Conservation (phyloP, 257 asterid species). For the Anisodus acutangulus region DNA sequence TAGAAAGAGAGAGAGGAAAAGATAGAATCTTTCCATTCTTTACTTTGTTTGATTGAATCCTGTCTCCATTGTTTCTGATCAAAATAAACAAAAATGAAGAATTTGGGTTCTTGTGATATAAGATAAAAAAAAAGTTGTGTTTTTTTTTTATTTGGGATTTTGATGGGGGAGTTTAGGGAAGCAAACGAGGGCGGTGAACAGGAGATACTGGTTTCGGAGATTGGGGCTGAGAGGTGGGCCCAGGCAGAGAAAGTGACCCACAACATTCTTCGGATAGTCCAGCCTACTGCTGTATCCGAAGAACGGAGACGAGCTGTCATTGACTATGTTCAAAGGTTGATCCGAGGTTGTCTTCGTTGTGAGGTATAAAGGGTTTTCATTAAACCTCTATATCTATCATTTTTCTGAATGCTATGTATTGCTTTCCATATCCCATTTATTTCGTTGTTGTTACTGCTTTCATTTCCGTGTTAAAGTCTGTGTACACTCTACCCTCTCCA, state of each 20-base stretch:
- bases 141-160: background rate
- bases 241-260: constrained; percentile 33
- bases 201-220: constrained; percentile 25
- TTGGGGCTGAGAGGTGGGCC: constrained; percentile 36
- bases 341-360: constrained; percentile 33
- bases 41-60: constrained; percentile 2
- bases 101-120: background rate
- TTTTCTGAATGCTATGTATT: too few species aligned
- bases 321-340: constrained; percentile 40
- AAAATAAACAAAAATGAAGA: background rate
- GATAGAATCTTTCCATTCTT: constrained; percentile 25
- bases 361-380: constrained; percentile 30
- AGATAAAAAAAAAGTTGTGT: background rate
- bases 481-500: too few species aligned
- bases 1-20: background rate
- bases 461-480: too few species aligned
- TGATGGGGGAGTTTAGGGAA: constrained; percentile 28
- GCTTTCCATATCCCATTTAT: too few species aligned
- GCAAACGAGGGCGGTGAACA: constrained; percentile 24
- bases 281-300: constrained; percentile 39
- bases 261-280: constrained; percentile 35
- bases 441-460: too few species aligned
- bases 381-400: too few species aligned
- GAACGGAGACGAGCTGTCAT: constrained; percentile 35
- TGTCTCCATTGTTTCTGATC: constrained; percentile 6